A percentile compares a stretch with the other conserved stretches of the same genome.
Evolutionary conservation across 2,329 filamentous ascomycete genomes (phyloP).

Genomic region (Penicillium olsonii): DNA sequence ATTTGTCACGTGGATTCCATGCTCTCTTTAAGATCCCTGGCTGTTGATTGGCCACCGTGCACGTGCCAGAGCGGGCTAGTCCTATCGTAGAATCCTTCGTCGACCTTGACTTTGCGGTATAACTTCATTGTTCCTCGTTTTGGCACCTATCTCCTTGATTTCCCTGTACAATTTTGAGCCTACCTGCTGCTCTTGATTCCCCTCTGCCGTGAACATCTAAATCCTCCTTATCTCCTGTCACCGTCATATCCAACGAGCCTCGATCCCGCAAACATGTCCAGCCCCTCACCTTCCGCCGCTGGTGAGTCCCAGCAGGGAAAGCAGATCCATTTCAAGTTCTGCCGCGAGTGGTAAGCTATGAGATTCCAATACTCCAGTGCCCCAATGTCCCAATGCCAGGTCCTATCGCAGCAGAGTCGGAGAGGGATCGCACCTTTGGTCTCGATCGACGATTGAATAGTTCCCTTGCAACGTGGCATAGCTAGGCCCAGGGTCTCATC

Average conservation of each 20-base stretch:
- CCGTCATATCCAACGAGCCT: neutral
- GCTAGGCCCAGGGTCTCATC: neutral
- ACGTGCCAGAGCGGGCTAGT: neutral
- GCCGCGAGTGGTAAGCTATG: constrained; percentile 77
- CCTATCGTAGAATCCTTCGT: neutral
- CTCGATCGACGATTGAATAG: neutral
- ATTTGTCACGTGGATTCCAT: neutral
- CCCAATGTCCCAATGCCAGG: neutral
- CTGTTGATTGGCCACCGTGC: neutral
- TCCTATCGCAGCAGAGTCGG: neutral
- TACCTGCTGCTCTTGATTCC: no score
- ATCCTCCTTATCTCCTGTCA: neutral
- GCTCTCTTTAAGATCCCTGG: no score
- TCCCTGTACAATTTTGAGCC: no score
- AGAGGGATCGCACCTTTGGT: neutral
- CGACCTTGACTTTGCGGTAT: neutral
- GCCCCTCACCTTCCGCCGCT: constrained; percentile 43
- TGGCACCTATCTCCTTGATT: no score
- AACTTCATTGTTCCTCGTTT: neutral
- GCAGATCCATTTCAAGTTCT: constrained; percentile 96
- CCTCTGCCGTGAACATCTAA: no score
- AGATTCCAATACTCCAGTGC: no score
- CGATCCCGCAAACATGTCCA: constrained; percentile 37
- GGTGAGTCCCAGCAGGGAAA: constrained; percentile 51
- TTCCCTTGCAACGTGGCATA: neutral